Evolutionary conservation across 2,329 filamentous ascomycete species (phyloP).

Genomic region (Cladosporium velox): DNA sequence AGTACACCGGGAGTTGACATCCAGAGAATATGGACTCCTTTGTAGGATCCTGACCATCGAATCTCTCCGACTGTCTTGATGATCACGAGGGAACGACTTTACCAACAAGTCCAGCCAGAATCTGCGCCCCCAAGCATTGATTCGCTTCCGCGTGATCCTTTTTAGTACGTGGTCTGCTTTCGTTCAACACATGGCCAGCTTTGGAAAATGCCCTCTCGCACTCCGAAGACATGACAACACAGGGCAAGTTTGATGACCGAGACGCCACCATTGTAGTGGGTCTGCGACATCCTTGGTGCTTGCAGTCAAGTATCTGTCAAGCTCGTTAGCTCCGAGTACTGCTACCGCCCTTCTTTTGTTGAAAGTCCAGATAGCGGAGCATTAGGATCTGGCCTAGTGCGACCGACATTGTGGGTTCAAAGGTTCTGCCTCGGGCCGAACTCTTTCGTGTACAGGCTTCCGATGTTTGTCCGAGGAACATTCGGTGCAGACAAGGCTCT

Average conservation of each 20-base stretch:
- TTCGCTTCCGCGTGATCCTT: constrained; percentile 3
- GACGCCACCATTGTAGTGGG: constrained; percentile 2
- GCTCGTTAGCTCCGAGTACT: not conserved
- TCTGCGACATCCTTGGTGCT: constrained; percentile 2
- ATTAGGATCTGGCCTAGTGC: too few species aligned
- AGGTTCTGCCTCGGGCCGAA: too few species aligned
- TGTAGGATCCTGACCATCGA: not conserved
- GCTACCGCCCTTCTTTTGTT: constrained; percentile 1
- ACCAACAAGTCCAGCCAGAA: constrained; percentile 9
- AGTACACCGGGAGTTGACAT: not conserved
- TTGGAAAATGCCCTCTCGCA: not conserved
- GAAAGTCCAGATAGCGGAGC: too few species aligned
- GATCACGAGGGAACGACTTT: not conserved
- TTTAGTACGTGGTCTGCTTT: not conserved
- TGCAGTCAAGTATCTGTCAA: constrained; percentile 3
- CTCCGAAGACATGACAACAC: constrained; percentile 1
- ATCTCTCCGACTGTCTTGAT: not conserved
- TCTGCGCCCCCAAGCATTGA: constrained; percentile 10
- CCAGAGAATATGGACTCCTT: not conserved
- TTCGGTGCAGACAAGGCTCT: too few species aligned
- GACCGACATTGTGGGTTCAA: too few species aligned
- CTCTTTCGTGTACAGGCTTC: too few species aligned
- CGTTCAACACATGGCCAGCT: not conserved
- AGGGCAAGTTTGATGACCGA: not conserved
- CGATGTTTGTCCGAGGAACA: too few species aligned